Evolutionary conservation across 1,139 yeast genomes (phyloP).

Genomic region (Suhomyces anneliseae): DNA sequence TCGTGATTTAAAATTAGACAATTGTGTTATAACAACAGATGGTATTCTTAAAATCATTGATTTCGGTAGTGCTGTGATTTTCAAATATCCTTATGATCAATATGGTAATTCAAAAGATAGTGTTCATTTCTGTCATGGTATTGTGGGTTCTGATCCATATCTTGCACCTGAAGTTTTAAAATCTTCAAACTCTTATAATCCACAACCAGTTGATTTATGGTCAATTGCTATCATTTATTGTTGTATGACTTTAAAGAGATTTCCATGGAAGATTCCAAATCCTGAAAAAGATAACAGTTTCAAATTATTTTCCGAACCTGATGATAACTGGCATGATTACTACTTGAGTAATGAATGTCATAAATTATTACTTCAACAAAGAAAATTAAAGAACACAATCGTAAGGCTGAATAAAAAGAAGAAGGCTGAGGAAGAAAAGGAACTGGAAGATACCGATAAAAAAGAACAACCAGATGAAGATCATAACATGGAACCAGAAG

Average conservation of each 20-base stretch:
- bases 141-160: slow-evolving; percentile 97
- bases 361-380: slow-evolving; percentile 45
- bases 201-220: slow-evolving; percentile 94
- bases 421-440: slow-evolving; percentile 22
- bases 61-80: slow-evolving; percentile 94
- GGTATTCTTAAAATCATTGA: slow-evolving; percentile 92
- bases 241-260: slow-evolving; percentile 90
- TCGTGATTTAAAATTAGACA: slow-evolving; percentile 91
- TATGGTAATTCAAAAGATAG: slow-evolving; percentile 47
- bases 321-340: slow-evolving; percentile 54
- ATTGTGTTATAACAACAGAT: slow-evolving; percentile 82
- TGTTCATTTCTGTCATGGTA: slow-evolving; percentile 82
- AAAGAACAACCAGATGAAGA: slow-evolving; percentile 6
- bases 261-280: slow-evolving; percentile 97
- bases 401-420: slow-evolving; percentile 47
- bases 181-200: slow-evolving; percentile 71
- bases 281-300: slow-evolving; percentile 80
- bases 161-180: slow-evolving; percentile 93
- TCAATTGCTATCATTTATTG: slow-evolving; percentile 93
- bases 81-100: slow-evolving; percentile 83
- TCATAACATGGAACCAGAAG: slow-evolving; percentile 9
- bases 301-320: slow-evolving; percentile 57
- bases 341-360: slow-evolving; percentile 51
- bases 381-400: slow-evolving; percentile 44
- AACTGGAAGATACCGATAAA: slow-evolving; percentile 3